These are phyloP conservation scores for Paraphoma chrysanthemicola DNA, from an alignment of 2,329 filamentous ascomycete species.

Conservation along the genomic window DNA sequence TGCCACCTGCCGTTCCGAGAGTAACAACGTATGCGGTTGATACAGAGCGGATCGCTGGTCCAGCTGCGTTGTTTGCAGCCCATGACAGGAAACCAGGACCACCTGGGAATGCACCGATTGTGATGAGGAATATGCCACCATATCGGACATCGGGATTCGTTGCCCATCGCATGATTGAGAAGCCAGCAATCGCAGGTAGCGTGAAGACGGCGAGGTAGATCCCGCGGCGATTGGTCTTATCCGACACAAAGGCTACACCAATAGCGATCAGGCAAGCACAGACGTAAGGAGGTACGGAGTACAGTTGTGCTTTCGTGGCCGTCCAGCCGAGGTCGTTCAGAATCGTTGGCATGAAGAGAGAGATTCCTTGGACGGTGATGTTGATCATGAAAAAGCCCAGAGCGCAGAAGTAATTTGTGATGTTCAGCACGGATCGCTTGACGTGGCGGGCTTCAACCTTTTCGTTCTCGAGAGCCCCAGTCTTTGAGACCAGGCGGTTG, in stretches of 20 bases:
- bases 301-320: slow-evolving; percentile 46
- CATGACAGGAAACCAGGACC: slow-evolving; percentile 65
- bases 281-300: slow-evolving; percentile 49
- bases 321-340: slow-evolving; percentile 48
- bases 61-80: slow-evolving; percentile 66
- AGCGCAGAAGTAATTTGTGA: slow-evolving; percentile 67
- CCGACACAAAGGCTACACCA: slow-evolving; percentile 43
- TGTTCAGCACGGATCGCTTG: slow-evolving; percentile 60
- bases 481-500: slow-evolving; percentile 60
- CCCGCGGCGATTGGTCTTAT: slow-evolving; percentile 48
- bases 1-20: slow-evolving; percentile 66
- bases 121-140: slow-evolving; percentile 63
- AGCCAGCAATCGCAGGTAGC: slow-evolving; percentile 57
- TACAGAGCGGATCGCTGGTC: slow-evolving; percentile 64
- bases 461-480: slow-evolving; percentile 55
- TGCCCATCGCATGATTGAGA: slow-evolving; percentile 62
- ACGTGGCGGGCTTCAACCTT: slow-evolving; percentile 58
- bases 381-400: slow-evolving; percentile 67
- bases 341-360: slow-evolving; percentile 50
- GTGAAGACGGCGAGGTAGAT: slow-evolving; percentile 47
- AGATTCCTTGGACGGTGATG: slow-evolving; percentile 62
- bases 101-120: slow-evolving; percentile 64
- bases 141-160: slow-evolving; percentile 63
- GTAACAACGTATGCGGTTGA: slow-evolving; percentile 70
- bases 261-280: slow-evolving; percentile 47